Evolutionary conservation across 345 rosid genomes (phyloP).

Genomic region (Citrus mangshanensis): DNA sequence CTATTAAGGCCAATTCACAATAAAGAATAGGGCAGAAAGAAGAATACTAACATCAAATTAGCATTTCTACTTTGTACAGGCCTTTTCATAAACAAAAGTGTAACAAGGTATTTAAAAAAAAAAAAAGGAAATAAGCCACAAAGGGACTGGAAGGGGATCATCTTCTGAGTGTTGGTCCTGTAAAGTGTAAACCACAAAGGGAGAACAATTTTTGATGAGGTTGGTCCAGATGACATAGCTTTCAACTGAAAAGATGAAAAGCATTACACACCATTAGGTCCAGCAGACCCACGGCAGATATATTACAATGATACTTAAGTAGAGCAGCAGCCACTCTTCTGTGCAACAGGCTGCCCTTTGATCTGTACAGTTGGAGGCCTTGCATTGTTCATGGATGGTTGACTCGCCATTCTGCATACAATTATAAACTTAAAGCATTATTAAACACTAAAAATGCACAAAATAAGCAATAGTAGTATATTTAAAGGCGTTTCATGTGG

Average conservation of each 20-base stretch:
- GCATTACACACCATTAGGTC: constrained; percentile 15
- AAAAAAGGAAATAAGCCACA: no score
- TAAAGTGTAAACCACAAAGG: not conserved
- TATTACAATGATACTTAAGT: constrained; percentile 24
- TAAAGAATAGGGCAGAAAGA: constrained; percentile 7
- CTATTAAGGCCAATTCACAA: not conserved
- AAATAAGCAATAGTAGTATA: not conserved
- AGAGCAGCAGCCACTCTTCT: constrained; percentile 74
- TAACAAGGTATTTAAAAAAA: not conserved
- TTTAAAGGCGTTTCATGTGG: not conserved
- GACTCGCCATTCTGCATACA: constrained; percentile 72
- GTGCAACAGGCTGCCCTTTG: constrained; percentile 66
- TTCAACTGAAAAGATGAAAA: constrained; percentile 4
- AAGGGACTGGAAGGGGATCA: not conserved
- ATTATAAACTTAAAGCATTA: not conserved
- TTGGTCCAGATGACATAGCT: constrained; percentile 14
- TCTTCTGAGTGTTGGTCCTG: not conserved
- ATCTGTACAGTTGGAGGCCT: constrained; percentile 69
- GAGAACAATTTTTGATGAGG: not conserved
- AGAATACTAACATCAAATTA: constrained; percentile 9
- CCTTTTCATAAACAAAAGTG: constrained; percentile 12
- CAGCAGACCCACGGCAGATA: constrained; percentile 3
- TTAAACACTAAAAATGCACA: not conserved
- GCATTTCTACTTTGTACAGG: constrained; percentile 24
- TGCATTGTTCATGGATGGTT: constrained; percentile 61